phyloP scores from a whole-genome alignment of 176 grass and related monocot genomes.

The Oryza glaberrima region DNA sequence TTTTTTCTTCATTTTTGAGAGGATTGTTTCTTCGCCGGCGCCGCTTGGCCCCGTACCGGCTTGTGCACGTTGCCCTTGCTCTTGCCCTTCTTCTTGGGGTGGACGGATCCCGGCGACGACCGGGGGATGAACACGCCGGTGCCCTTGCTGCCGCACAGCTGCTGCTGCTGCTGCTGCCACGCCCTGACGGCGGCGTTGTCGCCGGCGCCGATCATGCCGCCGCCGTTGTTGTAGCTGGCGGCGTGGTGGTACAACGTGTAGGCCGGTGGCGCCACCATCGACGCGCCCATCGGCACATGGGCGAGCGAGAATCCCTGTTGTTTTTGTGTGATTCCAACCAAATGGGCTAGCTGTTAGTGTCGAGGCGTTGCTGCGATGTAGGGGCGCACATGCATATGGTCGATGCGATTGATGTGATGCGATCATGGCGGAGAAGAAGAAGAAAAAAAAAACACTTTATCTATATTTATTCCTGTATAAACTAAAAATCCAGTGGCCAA shows the following conservation, averaged over 20 bases:
- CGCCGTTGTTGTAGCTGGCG: constrained; percentile 38
- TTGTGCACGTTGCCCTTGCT: constrained; percentile 26
- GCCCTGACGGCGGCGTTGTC: background rate
- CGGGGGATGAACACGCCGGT: constrained; percentile 70
- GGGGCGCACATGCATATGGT: constrained; percentile 33
- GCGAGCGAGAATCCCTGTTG: constrained; percentile 49
- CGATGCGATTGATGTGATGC: constrained; percentile 33
- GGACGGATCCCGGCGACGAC: constrained; percentile 39
- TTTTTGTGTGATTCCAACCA: background rate
- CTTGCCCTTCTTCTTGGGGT: constrained; percentile 38
- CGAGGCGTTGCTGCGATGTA: background rate
- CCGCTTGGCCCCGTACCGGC: background rate
- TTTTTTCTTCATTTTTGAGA: background rate
- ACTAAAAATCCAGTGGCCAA: background rate
- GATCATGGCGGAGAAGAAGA: constrained; percentile 19
- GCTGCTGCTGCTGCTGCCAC: constrained; percentile 14
- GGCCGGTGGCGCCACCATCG: constrained; percentile 56
- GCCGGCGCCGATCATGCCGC: background rate
- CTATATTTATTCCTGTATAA: background rate
- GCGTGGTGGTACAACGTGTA: constrained; percentile 57
- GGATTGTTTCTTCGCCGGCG: background rate
- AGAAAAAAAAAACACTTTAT: background rate
- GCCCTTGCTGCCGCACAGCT: constrained; percentile 57
- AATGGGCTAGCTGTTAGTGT: constrained; percentile 27
- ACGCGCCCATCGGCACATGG: constrained; percentile 50